phyloP scores from a whole-genome alignment of 2,329 filamentous ascomycete genomes.

The Aureobasidium sp. region DNA sequence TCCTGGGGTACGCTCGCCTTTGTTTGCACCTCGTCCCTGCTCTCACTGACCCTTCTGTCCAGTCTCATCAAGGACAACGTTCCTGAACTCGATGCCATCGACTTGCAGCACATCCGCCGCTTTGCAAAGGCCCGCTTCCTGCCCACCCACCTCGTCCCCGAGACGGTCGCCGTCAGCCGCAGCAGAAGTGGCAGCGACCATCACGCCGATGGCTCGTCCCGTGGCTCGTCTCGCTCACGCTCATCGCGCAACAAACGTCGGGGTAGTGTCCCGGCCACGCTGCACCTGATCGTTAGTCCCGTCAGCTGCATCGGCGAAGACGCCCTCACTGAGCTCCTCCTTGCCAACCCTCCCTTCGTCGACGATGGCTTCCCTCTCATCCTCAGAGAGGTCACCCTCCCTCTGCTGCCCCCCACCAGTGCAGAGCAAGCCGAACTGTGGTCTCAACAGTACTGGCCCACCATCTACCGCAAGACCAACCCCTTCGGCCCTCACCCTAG shows the following conservation, averaged over 20 bases:
- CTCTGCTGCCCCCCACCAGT: slow-evolving; percentile 65
- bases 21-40: background rate
- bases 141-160: slow-evolving; percentile 18
- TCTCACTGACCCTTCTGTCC: slow-evolving; percentile 13
- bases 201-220: slow-evolving; percentile 6
- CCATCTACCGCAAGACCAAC: slow-evolving; percentile 78
- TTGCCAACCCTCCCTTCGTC: slow-evolving; percentile 32
- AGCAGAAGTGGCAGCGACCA: slow-evolving; percentile 14
- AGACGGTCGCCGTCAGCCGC: background rate
- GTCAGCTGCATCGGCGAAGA: slow-evolving; percentile 44
- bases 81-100: slow-evolving; percentile 34
- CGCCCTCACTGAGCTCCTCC: slow-evolving; percentile 40
- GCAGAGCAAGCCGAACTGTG: slow-evolving; percentile 65
- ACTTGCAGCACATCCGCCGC: slow-evolving; percentile 57
- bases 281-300: slow-evolving; percentile 46
- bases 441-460: slow-evolving; percentile 73
- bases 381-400: slow-evolving; percentile 59
- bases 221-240: slow-evolving; percentile 14
- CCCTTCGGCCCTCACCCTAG: slow-evolving; percentile 76
- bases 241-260: slow-evolving; percentile 15
- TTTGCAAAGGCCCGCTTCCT: slow-evolving; percentile 54
- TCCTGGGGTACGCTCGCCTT: slow-evolving; percentile 55
- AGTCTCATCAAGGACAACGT: slow-evolving; percentile 40
- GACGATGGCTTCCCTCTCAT: slow-evolving; percentile 38
- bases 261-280: slow-evolving; percentile 23